Base-by-base conservation (phyloP, 345 rosid genomes). In the Lepidium aucheri region DNA sequence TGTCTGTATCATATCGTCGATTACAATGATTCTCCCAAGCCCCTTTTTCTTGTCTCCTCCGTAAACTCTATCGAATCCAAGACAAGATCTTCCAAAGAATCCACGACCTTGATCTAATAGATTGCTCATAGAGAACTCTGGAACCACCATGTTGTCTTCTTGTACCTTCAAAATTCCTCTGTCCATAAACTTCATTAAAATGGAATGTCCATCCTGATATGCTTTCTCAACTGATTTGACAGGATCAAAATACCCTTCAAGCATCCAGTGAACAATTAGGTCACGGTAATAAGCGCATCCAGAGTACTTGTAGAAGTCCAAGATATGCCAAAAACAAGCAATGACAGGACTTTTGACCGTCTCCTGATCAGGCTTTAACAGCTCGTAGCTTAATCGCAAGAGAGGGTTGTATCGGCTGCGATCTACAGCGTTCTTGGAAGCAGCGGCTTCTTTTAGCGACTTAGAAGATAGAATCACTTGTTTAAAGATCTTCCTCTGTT, bases 221-320 rank as follows among this genome's bases (percentile, higher is more conserved):
- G 86, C 82, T 51, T 61, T 54, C 58, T 76, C 74, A 26, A 86
- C 57, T 33, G 64, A 53, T 54, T 72, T 75, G 20, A 59, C 16
- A 18, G 74, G 75, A 73, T 46, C 83, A 18, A 86, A 80, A 17
- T 64, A 84, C 16, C 90, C 90, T 78, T 89, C 90, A 62, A 89
- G 68, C 41, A 86, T 80, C 93, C 88, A 86, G 22, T 83, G 77
- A 4, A 77, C 54, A 33, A 84, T 80, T 75, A 86, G 57, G 53
- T 81, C 85, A 17, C 78, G 79, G 74, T 73, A 82, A 64, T 85
- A 78, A 50, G 81, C 77, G 16, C 63, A 72, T 4, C 79, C 78
- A 46, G 34, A 16, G 15, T 63, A 46, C 22, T 22, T 8, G 75
- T 78, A 73, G 42, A 82, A 76, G 28, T 74, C 71, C 34, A 63